These are phyloP conservation scores for Limonomyces culmigenus DNA, from an alignment of 1,284 basidiomycete genomes.

Conservation along the genomic window DNA sequence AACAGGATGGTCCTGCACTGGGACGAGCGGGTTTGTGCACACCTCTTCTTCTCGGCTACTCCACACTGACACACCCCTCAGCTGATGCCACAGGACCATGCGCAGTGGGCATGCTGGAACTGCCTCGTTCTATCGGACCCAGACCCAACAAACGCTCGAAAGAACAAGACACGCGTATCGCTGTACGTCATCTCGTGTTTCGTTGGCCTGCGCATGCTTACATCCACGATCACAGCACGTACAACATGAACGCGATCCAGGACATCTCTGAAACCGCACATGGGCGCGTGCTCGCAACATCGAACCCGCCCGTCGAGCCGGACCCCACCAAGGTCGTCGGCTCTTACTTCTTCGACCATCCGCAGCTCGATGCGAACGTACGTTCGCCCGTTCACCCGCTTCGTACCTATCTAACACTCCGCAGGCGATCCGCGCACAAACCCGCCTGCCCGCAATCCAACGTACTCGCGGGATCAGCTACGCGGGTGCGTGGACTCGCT, in stretches of 20 bases:
- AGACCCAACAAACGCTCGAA: background rate
- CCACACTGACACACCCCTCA: slow-evolving; percentile 11
- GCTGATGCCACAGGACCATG: slow-evolving; percentile 47
- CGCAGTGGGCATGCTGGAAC: slow-evolving; percentile 66
- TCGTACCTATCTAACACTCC: slow-evolving; percentile 6
- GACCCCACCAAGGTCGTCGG: slow-evolving; percentile 28
- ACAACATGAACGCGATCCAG: slow-evolving; percentile 72
- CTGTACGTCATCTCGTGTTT: background rate
- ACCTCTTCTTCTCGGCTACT: background rate
- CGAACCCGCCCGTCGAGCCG: slow-evolving; percentile 60
- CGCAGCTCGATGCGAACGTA: slow-evolving; percentile 36
- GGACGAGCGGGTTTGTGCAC: slow-evolving; percentile 29
- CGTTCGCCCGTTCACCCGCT: slow-evolving; percentile 5
- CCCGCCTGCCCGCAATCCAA: slow-evolving; percentile 40
- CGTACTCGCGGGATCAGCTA: slow-evolving; percentile 48
- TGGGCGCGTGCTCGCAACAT: slow-evolving; percentile 63
- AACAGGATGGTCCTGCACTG: slow-evolving; percentile 61
- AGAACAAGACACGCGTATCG: background rate
- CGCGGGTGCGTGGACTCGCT: slow-evolving; percentile 67
- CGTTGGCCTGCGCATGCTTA: background rate
- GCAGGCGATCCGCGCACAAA: slow-evolving; percentile 41
- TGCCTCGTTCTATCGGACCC: slow-evolving; percentile 31
- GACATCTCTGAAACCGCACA: slow-evolving; percentile 38
- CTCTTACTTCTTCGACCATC: slow-evolving; percentile 53
- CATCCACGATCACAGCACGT: slow-evolving; percentile 14